Base-by-base conservation (phyloP, 495 filamentous ascomycete genomes). In the Aspergillus saccharolyticus region DNA sequence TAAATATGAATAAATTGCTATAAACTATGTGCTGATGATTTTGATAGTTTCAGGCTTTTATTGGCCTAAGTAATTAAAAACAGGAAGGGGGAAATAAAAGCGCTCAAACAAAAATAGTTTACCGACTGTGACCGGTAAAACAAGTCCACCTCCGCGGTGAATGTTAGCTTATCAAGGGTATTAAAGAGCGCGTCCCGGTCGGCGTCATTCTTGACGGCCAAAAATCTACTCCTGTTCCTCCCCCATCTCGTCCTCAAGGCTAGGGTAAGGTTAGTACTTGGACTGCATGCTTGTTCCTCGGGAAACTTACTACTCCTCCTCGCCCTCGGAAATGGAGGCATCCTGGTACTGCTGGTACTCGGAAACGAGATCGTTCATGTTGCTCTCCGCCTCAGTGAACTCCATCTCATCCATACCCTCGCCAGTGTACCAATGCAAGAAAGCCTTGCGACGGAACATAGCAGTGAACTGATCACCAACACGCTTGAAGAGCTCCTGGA, bases 361-460 rank as follows among this genome's bases (percentile, higher is more conserved):
- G 57, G 93, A 96, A 61, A 99, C 94, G 76, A 99, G 81, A 78
- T 99, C 94, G 83, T 97, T 99, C 94, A 99, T 99, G 83, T 99
- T 99, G 82, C 89, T 93, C 89, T 99, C 94, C 67, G 94, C 94
- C 85, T 97, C 95, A 73, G 94, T 97, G 80, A 99, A 99, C 83
- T 99, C 94, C 94, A 97, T 97, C 88, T 99, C 94, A 81, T 99
- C 94, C 94, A 99, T 99, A 82, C 94, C 94, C 86, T 99, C 94
- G 72, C 92, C 91, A 85, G 94, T 99, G 79, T 99, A 99, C 94
- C 94, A 99, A 86, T 97, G 94, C 88, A 99, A 90, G 92, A 99
- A 99, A 86, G 94, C 94, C 88, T 97, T 99, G 75, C 94, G 91
- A 78, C 94, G 83, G 88, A 97, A 99, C 94, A 99, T 99, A 70